Evolutionary conservation across 2,329 filamentous ascomycete genomes (phyloP).

Genomic region (Stylonectria norvegica): DNA sequence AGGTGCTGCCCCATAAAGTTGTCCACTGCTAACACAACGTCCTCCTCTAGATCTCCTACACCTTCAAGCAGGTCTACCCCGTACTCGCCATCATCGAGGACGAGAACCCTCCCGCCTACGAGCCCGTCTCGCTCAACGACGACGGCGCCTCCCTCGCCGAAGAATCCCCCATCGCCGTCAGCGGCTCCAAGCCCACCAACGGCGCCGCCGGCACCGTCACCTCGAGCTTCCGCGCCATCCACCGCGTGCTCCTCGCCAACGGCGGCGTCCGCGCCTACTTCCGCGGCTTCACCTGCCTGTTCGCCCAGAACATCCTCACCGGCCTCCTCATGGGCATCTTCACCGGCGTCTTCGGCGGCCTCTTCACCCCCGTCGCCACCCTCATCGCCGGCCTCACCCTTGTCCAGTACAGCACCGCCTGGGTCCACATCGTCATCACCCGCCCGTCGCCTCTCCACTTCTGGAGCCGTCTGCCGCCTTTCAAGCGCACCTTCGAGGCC

Average conservation of each 20-base stretch:
- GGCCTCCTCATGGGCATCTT: conserved; percentile 44
- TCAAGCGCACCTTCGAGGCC: conserved; percentile 61
- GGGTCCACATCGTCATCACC: conserved; percentile 85
- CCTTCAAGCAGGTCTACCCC: conserved; percentile 48
- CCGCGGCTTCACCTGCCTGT: conserved; percentile 59
- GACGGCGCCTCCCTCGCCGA: conserved; percentile 34
- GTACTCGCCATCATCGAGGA: conserved; percentile 58
- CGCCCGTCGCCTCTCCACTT: conserved; percentile 60
- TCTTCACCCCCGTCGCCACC: conserved; percentile 40
- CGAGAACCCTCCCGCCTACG: conserved; percentile 53
- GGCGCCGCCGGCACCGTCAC: conserved; percentile 40
- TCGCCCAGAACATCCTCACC: conserved; percentile 38
- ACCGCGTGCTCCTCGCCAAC: conserved; percentile 55
- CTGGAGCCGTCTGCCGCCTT: conserved; percentile 66
- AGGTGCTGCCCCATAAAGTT: neutral
- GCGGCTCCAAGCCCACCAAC: conserved; percentile 24
- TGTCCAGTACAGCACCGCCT: conserved; percentile 68
- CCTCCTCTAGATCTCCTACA: conserved; percentile 45
- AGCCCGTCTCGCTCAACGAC: conserved; percentile 46
- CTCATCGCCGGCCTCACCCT: conserved; percentile 56
- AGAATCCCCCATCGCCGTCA: conserved; percentile 21
- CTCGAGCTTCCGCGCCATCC: conserved; percentile 48
- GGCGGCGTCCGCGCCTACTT: conserved; percentile 65
- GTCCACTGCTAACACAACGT: neutral
- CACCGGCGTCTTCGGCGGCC: conserved; percentile 36